phyloP scores from a whole-genome alignment of 2,329 filamentous ascomycete genomes.

The Colletotrichum camelliae region DNA sequence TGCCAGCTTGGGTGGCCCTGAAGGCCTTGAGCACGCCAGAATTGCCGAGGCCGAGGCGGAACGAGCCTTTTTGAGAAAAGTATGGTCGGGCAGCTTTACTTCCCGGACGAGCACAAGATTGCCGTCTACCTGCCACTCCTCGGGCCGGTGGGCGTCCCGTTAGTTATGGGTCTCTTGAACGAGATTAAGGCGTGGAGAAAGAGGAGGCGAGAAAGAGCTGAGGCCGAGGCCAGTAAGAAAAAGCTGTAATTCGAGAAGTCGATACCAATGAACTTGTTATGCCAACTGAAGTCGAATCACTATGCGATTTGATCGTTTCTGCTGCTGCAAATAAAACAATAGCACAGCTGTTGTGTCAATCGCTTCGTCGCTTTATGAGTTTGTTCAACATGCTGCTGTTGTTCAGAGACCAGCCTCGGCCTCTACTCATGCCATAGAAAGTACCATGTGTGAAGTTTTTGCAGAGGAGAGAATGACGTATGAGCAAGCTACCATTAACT shows the following conservation, averaged over 20 bases:
- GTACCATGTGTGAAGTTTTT: background rate
- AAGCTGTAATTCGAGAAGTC: slow-evolving; percentile 28
- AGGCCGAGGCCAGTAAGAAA: slow-evolving; percentile 37
- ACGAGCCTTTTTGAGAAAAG: slow-evolving; percentile 97
- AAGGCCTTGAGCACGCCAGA: slow-evolving; percentile 80
- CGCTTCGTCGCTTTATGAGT: background rate
- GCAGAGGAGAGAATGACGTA: background rate
- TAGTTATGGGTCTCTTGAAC: slow-evolving; percentile 83
- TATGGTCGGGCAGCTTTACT: slow-evolving; percentile 99
- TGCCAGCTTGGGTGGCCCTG: slow-evolving; percentile 66
- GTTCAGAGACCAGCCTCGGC: background rate
- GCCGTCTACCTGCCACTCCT: slow-evolving; percentile 93
- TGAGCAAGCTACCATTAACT: background rate
- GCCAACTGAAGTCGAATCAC: background rate
- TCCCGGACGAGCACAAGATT: slow-evolving; percentile 97
- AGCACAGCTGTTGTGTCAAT: background rate
- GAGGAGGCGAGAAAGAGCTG: slow-evolving; percentile 49
- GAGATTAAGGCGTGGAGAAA: slow-evolving; percentile 72
- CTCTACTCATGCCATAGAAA: background rate
- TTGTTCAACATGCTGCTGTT: background rate
- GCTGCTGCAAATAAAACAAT: background rate
- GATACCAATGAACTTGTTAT: background rate
- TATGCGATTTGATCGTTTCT: background rate
- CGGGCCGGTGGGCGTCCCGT: slow-evolving; percentile 87
- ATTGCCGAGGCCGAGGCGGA: slow-evolving; percentile 90